These are phyloP conservation scores for Syzygium malaccense DNA, from an alignment of 441 rosid genomes.

Conservation along the genomic window DNA sequence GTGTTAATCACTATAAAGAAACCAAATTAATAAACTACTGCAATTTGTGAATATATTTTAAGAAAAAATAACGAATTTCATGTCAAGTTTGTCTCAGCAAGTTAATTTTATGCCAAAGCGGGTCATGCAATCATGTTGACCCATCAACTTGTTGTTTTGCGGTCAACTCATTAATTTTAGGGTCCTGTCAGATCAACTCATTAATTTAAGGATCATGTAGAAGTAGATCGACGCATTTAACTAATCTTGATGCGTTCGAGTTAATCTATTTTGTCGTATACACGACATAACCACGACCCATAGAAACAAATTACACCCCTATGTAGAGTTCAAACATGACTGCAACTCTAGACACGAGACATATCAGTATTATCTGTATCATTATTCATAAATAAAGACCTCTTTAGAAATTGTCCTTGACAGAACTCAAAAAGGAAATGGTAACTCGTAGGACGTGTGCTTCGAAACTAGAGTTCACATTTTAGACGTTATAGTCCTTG, in stretches of 20 bases:
- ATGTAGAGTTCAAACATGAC: neutral
- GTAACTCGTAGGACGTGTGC: too few relatives aligned
- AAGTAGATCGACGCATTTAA: neutral
- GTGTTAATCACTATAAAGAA: neutral
- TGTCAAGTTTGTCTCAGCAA: neutral
- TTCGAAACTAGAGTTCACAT: neutral
- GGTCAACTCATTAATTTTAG: neutral
- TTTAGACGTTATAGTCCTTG: neutral
- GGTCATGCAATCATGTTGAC: neutral
- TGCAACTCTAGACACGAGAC: neutral
- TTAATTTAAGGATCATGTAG: neutral
- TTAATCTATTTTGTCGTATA: neutral
- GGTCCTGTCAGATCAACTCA: neutral
- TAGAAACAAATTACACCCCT: neutral
- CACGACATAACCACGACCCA: neutral
- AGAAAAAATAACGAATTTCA: neutral
- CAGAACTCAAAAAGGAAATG: too few relatives aligned
- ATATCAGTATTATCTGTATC: too few relatives aligned
- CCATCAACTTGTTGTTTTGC: neutral
- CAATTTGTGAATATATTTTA: neutral
- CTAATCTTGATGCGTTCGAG: neutral
- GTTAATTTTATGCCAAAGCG: neutral
- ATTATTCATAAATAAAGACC: too few relatives aligned
- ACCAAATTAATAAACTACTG: neutral
- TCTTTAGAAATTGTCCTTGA: too few relatives aligned